Conservation (phyloP, 1,139 yeast genomes). For the Pichia sp. region DNA sequence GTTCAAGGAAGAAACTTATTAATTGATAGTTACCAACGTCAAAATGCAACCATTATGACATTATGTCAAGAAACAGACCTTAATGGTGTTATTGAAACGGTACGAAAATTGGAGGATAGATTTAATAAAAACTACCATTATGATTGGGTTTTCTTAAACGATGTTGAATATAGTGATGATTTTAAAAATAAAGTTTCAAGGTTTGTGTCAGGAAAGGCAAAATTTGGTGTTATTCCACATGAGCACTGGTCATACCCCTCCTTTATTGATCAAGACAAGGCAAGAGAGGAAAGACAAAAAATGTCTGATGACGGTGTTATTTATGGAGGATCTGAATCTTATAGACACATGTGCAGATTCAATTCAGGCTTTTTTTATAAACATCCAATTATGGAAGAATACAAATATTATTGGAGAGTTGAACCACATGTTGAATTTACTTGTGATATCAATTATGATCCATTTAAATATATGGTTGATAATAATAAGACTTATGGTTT, state of each 20-base stretch:
- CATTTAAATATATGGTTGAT: conserved; percentile 55
- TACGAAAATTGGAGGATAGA: conserved; percentile 64
- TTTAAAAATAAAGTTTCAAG: conserved; percentile 44
- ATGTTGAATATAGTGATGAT: conserved; percentile 51
- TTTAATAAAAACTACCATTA: conserved; percentile 61
- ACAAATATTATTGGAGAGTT: conserved; percentile 68
- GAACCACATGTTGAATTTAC: conserved; percentile 58
- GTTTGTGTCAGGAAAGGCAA: conserved; percentile 53
- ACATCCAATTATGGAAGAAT: conserved; percentile 46
- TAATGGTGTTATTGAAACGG: conserved; percentile 48
- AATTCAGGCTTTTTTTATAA: conserved; percentile 62
- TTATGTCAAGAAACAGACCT: conserved; percentile 65
- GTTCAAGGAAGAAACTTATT: conserved; percentile 8
- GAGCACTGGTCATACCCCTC: conserved; percentile 65
- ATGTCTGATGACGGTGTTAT: conserved; percentile 46
- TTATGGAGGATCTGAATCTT: conserved; percentile 58
- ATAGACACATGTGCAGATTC: conserved; percentile 74
- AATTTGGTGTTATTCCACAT: conserved; percentile 53
- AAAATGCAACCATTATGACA: conserved; percentile 66
- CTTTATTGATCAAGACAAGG: conserved; percentile 54
- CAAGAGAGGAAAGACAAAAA: conserved; percentile 40
- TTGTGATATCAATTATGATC: conserved; percentile 62
- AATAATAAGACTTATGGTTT: conserved; percentile 58
- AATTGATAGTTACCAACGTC: conserved; percentile 21
- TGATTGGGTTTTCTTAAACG: conserved; percentile 72